phyloP scores from a whole-genome alignment of 495 filamentous ascomycete species.

The Podospora didyma region DNA sequence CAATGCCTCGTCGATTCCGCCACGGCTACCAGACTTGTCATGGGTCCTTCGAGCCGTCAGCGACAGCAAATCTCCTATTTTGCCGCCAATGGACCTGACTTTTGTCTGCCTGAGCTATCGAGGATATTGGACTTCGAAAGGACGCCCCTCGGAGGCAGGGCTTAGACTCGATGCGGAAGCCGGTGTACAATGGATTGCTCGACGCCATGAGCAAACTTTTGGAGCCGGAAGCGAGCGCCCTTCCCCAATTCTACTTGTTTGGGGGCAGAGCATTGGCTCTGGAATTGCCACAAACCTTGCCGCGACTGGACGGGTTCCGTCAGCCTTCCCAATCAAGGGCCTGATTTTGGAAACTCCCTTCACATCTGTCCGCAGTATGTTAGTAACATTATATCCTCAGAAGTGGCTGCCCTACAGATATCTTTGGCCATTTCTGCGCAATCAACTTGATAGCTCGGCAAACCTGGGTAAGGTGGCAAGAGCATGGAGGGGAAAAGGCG shows the following conservation, averaged over 20 bases:
- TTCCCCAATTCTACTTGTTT: conserved; percentile 54
- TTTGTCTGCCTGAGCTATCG: conserved; percentile 68
- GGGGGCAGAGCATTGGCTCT: conserved; percentile 75
- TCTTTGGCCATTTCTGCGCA: conserved; percentile 47
- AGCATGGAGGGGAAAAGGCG: conserved; percentile 12
- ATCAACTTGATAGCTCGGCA: conserved; percentile 42
- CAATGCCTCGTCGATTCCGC: conserved; percentile 65
- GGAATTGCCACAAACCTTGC: conserved; percentile 54
- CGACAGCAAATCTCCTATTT: conserved; percentile 21
- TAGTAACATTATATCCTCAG: conserved; percentile 71
- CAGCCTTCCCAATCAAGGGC: conserved; percentile 29
- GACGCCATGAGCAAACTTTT: conserved; percentile 27
- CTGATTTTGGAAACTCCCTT: conserved; percentile 77
- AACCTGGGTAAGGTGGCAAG: conserved; percentile 36
- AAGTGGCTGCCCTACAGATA: conserved; percentile 72
- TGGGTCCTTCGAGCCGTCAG: conserved; percentile 43
- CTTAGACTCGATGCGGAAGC: conserved; percentile 62
- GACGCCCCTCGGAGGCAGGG: conserved; percentile 61
- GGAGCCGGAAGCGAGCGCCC: conserved; percentile 14
- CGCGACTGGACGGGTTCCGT: conserved; percentile 19
- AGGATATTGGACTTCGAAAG: conserved; percentile 75
- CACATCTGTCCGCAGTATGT: conserved; percentile 66
- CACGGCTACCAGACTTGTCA: conserved; percentile 66
- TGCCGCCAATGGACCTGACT: conserved; percentile 37
- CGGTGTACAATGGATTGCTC: conserved; percentile 51